Percentiles rank a stretch among this genome's conserved stretches.
phyloP scores from a whole-genome alignment of 2,329 filamentous ascomycete genomes.

The Penicillium crustosum region DNA sequence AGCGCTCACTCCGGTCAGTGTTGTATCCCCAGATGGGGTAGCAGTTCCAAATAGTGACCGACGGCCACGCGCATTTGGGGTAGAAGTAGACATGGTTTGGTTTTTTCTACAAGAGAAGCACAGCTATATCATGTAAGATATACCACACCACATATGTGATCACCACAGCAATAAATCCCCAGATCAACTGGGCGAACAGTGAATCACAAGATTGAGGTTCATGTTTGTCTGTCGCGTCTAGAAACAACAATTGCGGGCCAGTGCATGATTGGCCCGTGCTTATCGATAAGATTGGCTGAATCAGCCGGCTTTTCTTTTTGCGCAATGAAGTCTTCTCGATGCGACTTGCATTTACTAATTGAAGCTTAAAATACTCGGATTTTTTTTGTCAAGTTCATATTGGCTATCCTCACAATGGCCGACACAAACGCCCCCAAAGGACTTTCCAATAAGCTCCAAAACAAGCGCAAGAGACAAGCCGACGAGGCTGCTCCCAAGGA shows the following conservation, averaged over 20 bases:
- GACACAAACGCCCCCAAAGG: conserved; percentile 24
- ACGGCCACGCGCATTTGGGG: conserved; percentile 32
- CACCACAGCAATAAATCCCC: neutral
- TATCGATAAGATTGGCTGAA: conserved; percentile 38
- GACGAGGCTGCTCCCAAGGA: conserved; percentile 25
- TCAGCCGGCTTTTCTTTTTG: conserved; percentile 23
- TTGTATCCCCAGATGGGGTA: conserved; percentile 32
- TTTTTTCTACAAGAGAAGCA: neutral
- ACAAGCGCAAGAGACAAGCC: conserved; percentile 44
- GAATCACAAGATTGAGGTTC: conserved; percentile 1
- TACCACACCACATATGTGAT: neutral
- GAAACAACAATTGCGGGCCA: conserved; percentile 20
- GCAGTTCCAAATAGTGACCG: conserved; percentile 24
- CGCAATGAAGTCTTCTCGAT: conserved; percentile 9
- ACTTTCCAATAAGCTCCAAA: conserved; percentile 38
- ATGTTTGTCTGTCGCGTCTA: conserved; percentile 19
- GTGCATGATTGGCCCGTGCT: conserved; percentile 23
- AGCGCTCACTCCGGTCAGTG: conserved; percentile 27
- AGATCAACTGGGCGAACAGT: neutral
- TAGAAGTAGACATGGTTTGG: conserved; percentile 28
- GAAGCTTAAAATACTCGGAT: neutral
- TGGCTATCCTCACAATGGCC: conserved; percentile 18
- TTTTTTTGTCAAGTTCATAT: neutral
- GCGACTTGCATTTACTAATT: conserved; percentile 11
- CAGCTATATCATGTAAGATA: neutral